Evolutionary conservation across 2,329 filamentous ascomycete species (phyloP).

Genomic region (Davidsoniella neocaledoniae): DNA sequence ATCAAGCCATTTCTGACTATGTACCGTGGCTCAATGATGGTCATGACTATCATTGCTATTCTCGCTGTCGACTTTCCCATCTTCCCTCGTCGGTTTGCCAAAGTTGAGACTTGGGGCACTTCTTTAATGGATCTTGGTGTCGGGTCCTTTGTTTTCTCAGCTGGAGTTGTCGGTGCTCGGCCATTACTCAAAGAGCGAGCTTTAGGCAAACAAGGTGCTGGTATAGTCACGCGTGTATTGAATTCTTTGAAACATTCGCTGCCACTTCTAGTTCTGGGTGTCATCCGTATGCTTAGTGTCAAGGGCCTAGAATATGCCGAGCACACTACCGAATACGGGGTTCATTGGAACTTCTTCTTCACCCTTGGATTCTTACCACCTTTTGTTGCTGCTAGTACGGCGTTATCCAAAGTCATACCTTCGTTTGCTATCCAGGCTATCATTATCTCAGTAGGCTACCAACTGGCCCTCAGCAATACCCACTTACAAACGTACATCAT

Average conservation of each 20-base stretch:
- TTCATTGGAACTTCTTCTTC: conserved; percentile 99
- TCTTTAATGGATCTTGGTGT: conserved; percentile 98
- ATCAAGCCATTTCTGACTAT: conserved; percentile 84
- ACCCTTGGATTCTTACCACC: conserved; percentile 78
- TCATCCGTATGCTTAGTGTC: conserved; percentile 70
- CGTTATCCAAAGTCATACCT: conserved; percentile 50
- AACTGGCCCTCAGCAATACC: conserved; percentile 59
- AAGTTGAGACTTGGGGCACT: conserved; percentile 98
- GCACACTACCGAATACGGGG: conserved; percentile 91
- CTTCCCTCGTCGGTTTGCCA: conserved; percentile 88
- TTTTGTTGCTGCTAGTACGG: conserved; percentile 71
- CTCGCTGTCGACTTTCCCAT: conserved; percentile 91
- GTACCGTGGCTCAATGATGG: conserved; percentile 82
- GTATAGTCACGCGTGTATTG: conserved; percentile 41
- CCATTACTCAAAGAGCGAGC: conserved; percentile 55
- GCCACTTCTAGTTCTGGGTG: conserved; percentile 63
- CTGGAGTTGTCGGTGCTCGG: conserved; percentile 76
- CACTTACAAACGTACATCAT: conserved; percentile 70
- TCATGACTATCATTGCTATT: conserved; percentile 77
- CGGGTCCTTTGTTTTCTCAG: conserved; percentile 91
- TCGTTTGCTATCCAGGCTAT: conserved; percentile 64
- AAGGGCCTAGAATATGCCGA: conserved; percentile 94
- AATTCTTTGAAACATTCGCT: conserved; percentile 62
- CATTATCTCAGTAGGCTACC: conserved; percentile 51
- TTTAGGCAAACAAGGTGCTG: conserved; percentile 27